Base-by-base conservation (phyloP, 169 alveolate species). In the Plasmodium adleri region DNA sequence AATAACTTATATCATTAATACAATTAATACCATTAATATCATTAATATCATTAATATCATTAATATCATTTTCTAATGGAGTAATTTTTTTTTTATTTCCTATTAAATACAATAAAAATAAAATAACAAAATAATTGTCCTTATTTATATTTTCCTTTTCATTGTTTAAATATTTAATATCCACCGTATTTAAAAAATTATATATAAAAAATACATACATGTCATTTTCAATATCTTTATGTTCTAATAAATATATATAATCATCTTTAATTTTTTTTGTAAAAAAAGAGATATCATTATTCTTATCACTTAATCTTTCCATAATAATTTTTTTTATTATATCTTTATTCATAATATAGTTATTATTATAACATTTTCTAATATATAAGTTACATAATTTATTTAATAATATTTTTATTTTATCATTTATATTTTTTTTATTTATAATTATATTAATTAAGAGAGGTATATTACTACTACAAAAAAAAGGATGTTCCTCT, bases 121-220 rank as follows among this genome's bases (percentile, higher is more conserved):
- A 60, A 71, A 86, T 49, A 86, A 86, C 64, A 54, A 24, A 15
- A 72, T 39, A 39, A 39, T 72, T 59, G 39, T 83, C 91, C 49
- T 50, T 86, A 70, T 22, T 72, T 15, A 28, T 52, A 39, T 50
- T 39, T 72, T 86, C 54, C 66, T 32, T 39, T 49, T 59, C 47
- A 39, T 39, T 39, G 0, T 39, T 64, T 1, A 43, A 50, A 15
- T 52, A 20, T 50, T 72, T 54, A n/a, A 83, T 67, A 68, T 56
- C 72, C 47, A 58, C 68, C 59, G 4, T 39, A 8, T 9, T 32
- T 15, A 83, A 17, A 17, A 68, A 68, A 3, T 68, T 67, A 49
- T 68, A 45, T 22, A 83, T 24, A 49, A 83, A 28, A 8, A 54
- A 72, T 5, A 50, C 71, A 43, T 70, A 26, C 17, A 59, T 52